Evolutionary conservation across 805 yeast species (phyloP), one percentile per base, ranked within the genome.

Genomic region (Candida berthetii): DNA sequence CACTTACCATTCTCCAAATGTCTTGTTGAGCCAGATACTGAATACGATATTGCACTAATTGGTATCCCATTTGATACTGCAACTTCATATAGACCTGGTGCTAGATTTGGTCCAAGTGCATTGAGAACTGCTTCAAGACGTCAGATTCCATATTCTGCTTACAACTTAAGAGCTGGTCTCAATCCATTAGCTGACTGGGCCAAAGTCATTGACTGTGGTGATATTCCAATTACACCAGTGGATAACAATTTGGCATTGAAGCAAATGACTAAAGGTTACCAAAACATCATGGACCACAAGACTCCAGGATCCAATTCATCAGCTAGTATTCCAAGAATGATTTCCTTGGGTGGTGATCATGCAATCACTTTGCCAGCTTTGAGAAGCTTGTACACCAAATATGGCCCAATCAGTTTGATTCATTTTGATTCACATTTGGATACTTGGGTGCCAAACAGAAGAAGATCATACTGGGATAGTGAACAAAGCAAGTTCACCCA

Each of bases 61-160:
- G 95, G 95, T 4, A 82, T 83, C 2, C 95, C 95, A 0, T 86
- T 85, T 51, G 95, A 85, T 54, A 85, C 93, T 7, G 91, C 91
- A 0, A 81, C 80, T 0, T 73, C 89, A 1, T 85, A 79, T 58
- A 69, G 95, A 39, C 74, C 90, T 0, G 95, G 95, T 7, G 90
- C 95, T 2, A 64, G 95, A 41, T 85, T 85, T 61, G 95, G 95
- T 3, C 95, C 91, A 3, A 62, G 80, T 39, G 83, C 85, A 11
- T 80, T 82, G 39, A 64, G 90, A 48, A 64, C 71, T 2, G 85
- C 85, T 3, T 78, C 85, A 41, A 66, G 93, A 42, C 90, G 90
- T 1, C n/a, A n/a, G n/a, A n/a, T n/a, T n/a, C n/a, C n/a, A n/a
- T n/a, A n/a, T n/a, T n/a, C n/a, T n/a, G n/a, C n/a, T n/a, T 85